Evolutionary conservation across 2,329 filamentous ascomycete species (phyloP).

Genomic region (Pyricularia sp.): DNA sequence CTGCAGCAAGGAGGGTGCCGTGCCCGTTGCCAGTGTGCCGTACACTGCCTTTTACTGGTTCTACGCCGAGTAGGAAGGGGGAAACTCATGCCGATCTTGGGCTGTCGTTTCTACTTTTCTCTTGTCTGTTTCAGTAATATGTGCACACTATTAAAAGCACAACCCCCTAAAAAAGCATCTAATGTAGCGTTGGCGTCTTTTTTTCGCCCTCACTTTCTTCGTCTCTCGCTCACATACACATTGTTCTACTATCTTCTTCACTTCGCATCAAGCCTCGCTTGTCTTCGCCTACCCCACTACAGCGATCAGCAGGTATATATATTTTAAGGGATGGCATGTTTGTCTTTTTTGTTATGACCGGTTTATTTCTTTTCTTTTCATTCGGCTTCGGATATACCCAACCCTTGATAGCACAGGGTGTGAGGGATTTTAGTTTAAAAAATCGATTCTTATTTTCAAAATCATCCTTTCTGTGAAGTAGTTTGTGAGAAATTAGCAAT

Average conservation of each 20-base stretch:
- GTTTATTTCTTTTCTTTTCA: not conserved
- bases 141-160: not conserved
- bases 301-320: not conserved
- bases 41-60: slow-evolving; percentile 53
- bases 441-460: not conserved
- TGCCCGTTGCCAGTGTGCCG: slow-evolving; percentile 37
- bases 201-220: not conserved
- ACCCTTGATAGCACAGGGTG: not conserved
- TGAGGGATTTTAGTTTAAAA: not conserved
- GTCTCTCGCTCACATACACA: not conserved
- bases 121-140: not conserved
- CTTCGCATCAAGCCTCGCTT: not conserved
- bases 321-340: not conserved
- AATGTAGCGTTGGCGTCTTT: not conserved
- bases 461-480: not conserved
- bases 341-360: not conserved
- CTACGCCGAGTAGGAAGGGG: slow-evolving; percentile 26
- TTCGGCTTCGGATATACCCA: not conserved
- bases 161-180: not conserved
- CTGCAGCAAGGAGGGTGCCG: slow-evolving; percentile 29
- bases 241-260: not conserved
- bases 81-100: not conserved
- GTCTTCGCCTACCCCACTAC: not conserved
- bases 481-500: not conserved
- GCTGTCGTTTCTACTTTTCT: not conserved